Evolutionary conservation across 108 stramenopile genomes (phyloP).

Genomic region (Stephanodiscus minutulus): DNA sequence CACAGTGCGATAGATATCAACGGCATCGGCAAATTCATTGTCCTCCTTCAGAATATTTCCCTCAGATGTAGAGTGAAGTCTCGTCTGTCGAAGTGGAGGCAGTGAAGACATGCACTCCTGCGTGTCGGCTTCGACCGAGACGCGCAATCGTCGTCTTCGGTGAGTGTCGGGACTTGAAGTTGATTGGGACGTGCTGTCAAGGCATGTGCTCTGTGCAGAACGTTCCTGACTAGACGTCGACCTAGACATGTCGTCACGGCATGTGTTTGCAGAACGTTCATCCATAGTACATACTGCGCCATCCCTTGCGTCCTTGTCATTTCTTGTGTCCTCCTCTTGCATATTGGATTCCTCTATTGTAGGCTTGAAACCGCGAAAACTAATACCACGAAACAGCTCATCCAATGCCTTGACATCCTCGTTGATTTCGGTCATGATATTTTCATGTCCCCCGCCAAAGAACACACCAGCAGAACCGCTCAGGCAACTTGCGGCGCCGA

Average conservation of each 20-base stretch:
- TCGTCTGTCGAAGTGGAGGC: slow-evolving; percentile 19
- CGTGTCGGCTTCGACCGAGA: not conserved
- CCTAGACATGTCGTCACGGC: slow-evolving; percentile 15
- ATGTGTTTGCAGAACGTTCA: slow-evolving; percentile 15
- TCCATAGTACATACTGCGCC: not conserved
- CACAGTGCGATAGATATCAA: slow-evolving; percentile 58
- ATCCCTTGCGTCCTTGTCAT: slow-evolving; percentile 11
- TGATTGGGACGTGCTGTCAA: slow-evolving; percentile 7
- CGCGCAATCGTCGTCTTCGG: slow-evolving; percentile 13
- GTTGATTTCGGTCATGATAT: slow-evolving; percentile 75
- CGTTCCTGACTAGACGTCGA: slow-evolving; percentile 8
- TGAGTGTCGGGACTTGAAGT: slow-evolving; percentile 14
- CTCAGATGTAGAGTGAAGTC: slow-evolving; percentile 13
- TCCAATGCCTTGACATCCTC: slow-evolving; percentile 84
- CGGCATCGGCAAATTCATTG: slow-evolving; percentile 62
- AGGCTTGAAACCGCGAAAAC: slow-evolving; percentile 55
- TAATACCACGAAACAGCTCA: slow-evolving; percentile 77
- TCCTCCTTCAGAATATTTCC: slow-evolving; percentile 21
- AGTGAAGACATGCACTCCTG: slow-evolving; percentile 7
- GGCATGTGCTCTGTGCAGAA: slow-evolving; percentile 6
- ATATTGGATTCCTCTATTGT: not conserved
- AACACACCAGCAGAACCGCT: slow-evolving; percentile 35
- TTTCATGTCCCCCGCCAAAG: slow-evolving; percentile 45
- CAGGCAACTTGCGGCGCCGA: slow-evolving; percentile 26
- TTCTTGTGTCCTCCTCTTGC: slow-evolving; percentile 17